Base-by-base conservation (phyloP, 2,329 filamentous ascomycete species). In the Alternaria panax region DNA sequence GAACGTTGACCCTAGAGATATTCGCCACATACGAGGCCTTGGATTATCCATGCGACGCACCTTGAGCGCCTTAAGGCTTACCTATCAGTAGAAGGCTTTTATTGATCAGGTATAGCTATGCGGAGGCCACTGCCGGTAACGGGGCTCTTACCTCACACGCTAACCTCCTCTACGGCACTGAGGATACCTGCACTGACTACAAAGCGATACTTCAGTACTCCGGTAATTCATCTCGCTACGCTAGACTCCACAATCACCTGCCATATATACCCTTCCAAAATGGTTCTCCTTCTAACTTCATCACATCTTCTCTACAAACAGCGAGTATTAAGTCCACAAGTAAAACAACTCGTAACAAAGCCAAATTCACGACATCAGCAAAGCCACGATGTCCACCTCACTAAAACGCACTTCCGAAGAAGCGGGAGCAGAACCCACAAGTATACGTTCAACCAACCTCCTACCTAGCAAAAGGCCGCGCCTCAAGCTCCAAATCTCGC, bases 401-500 rank as follows among this genome's bases (percentile, higher is more conserved):
- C 57, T 54, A 38, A 60, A 63, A 41, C 54, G 60, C 18, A 25
- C 32, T 22, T 54, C 41, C 27, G 16, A 14, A 20, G 14, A 25
- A 46, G 8, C 28, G 32, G 27, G 7, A 28, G 24, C 24, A 24
- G 18, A 28, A 28, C 18, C 27, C 11, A 14, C 3, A 28, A 22
- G 25, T 9, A 28, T 32, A 16, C 11, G 38, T 40, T 22, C 18
- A 6, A 40, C 11, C 11, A 38, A 38, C 34, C 16, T 8, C 34
- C 4, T 16, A 14, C 5, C 25, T 1, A 8, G 12, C 22, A 56
- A 51, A 40, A 51, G 24, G 22, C 46, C 30, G 9, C 22, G 38
- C 7, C 41, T 73, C 24, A 68, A 41, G n/a, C 56, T 71, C 32
- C n/a, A 34, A 5, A 65, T 71, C 36, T 66, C 68, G 5, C 30